Evolutionary conservation across 257 asterid species (phyloP).

Genomic region (Fraxinus quadrangulata): DNA sequence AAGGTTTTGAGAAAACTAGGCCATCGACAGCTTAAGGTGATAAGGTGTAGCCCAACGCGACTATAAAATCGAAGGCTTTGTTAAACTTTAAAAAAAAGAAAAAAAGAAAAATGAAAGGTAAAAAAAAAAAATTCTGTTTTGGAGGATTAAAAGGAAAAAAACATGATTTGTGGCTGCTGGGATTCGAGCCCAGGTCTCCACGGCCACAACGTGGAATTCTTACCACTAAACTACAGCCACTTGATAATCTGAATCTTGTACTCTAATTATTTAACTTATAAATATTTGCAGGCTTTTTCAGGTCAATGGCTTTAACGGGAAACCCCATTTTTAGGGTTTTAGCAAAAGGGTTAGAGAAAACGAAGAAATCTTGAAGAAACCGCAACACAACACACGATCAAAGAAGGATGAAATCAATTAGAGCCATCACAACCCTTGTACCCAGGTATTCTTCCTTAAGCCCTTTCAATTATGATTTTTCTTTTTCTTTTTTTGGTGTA

Average conservation of each 20-base stretch:
- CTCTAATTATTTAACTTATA: too few relatives aligned
- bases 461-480: background rate
- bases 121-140: too few relatives aligned
- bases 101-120: too few relatives aligned
- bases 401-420: slow-evolving; percentile 22
- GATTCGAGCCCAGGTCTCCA: slow-evolving; percentile 99
- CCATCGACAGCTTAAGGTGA: background rate
- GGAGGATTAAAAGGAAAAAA: background rate
- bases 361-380: background rate
- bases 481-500: too few relatives aligned
- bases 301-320: background rate
- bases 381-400: background rate
- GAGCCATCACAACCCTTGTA: slow-evolving; percentile 2
- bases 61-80: background rate
- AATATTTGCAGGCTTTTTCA: too few relatives aligned
- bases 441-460: slow-evolving; percentile 15
- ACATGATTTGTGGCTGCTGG: slow-evolving; percentile 84
- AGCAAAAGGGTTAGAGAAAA: background rate
- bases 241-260: too few relatives aligned
- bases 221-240: slow-evolving; percentile 99
- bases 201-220: slow-evolving; percentile 99
- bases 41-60: background rate
- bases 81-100: too few relatives aligned
- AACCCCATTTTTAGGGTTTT: slow-evolving; percentile 25
- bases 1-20: too few relatives aligned